These are phyloP conservation scores for Selenicereus undatus DNA, from an alignment of 148 eudicot genomes.

Conservation along the genomic window DNA sequence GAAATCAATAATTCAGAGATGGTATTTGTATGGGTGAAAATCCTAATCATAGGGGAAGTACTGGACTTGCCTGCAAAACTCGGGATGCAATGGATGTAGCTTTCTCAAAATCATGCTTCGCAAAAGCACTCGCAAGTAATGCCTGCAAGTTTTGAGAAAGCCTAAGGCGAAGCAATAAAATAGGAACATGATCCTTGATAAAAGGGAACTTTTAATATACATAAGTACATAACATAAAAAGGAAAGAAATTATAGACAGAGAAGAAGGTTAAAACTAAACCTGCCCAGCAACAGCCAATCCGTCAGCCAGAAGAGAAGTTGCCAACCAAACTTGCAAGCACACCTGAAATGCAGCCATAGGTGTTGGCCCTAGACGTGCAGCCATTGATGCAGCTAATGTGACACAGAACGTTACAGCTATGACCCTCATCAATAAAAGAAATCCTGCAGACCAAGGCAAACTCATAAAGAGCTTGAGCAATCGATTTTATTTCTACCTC, in stretches of 20 bases:
- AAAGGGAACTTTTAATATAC: no score
- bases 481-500: neutral
- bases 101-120: constrained; percentile 47
- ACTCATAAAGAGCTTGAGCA: neutral
- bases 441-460: constrained; percentile 23
- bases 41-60: neutral
- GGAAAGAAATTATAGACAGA: neutral
- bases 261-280: constrained; percentile 24
- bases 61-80: constrained; percentile 46
- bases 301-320: constrained; percentile 75
- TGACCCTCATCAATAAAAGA: constrained; percentile 60
- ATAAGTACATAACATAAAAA: neutral
- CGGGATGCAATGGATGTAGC: constrained; percentile 49
- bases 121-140: constrained; percentile 63
- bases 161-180: no score
- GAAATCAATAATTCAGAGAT: neutral
- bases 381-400: constrained; percentile 78
- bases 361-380: constrained; percentile 59
- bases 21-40: neutral
- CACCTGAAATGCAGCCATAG: constrained; percentile 81
- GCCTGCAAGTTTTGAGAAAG: constrained; percentile 32
- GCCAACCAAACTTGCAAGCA: constrained; percentile 84
- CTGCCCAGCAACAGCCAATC: constrained; percentile 81
- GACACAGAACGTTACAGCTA: constrained; percentile 73
- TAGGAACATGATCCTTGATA: no score